Conservation (phyloP, 441 rosid species). For the Populus trichocarpa region DNA sequence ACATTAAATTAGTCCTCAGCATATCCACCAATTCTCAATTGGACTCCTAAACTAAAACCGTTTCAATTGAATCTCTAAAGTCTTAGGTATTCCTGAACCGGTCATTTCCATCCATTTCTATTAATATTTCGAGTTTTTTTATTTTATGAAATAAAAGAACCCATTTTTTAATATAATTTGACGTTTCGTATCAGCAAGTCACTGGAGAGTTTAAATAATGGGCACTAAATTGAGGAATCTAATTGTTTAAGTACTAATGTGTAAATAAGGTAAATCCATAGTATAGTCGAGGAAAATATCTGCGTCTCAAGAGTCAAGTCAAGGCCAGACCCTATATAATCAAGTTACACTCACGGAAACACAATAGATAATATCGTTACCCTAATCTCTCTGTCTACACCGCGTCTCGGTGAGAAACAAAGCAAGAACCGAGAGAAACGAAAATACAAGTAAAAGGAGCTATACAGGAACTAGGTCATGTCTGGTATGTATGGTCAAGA, state of each 20-base stretch:
- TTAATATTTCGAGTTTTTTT: no score
- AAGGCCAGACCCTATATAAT: neutral
- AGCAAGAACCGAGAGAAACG: neutral
- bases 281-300: neutral
- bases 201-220: neutral
- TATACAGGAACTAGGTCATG: constrained; percentile 37
- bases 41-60: neutral
- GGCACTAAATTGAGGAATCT: neutral
- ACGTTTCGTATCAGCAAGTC: neutral
- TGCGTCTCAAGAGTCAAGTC: neutral
- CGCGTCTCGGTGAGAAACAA: neutral
- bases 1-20: neutral
- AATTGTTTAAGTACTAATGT: neutral
- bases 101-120: no score
- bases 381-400: neutral
- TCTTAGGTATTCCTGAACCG: no score
- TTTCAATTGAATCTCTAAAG: no score
- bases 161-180: neutral
- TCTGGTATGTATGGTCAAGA: constrained; percentile 67
- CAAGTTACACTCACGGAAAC: neutral
- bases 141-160: neutral
- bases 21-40: neutral
- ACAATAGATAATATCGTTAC: neutral
- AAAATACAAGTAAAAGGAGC: neutral
- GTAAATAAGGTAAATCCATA: neutral